Evolutionary conservation across 257 asterid genomes (phyloP).

Genomic region (Solanum gandarillasii): DNA sequence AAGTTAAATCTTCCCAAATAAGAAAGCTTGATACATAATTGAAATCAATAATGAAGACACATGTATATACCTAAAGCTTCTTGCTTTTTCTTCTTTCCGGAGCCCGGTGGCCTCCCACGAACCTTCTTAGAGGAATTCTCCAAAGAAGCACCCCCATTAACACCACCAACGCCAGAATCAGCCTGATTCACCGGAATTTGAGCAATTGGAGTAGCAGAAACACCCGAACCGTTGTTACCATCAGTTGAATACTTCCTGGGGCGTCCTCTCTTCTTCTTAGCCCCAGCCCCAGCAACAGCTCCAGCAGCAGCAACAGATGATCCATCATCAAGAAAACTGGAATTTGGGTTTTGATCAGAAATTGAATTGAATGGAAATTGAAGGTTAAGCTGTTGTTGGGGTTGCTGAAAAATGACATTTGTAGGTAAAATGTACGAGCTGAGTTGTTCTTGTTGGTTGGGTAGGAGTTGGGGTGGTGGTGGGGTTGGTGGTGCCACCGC

Average conservation of each 20-base stretch:
- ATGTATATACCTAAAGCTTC: constrained; percentile 22
- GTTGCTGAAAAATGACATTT: background rate
- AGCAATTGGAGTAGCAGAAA: constrained; percentile 40
- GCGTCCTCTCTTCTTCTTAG: constrained; percentile 52
- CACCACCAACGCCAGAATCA: constrained; percentile 20
- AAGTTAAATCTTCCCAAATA: background rate
- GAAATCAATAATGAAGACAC: background rate
- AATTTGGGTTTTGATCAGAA: background rate
- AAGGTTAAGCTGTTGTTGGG: constrained; percentile 25
- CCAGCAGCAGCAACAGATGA: constrained; percentile 13
- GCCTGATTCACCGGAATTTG: constrained; percentile 23
- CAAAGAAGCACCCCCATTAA: constrained; percentile 11
- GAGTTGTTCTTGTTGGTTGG: background rate
- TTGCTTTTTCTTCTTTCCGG: constrained; percentile 23
- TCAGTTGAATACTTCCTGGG: constrained; percentile 52
- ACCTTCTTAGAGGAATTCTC: constrained; percentile 22
- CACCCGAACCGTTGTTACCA: constrained; percentile 44
- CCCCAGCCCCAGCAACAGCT: background rate
- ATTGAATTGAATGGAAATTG: constrained; percentile 31
- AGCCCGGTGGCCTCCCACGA: constrained; percentile 42
- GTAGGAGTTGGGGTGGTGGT: constrained; percentile 30
- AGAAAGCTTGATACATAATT: background rate
- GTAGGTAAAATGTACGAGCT: background rate
- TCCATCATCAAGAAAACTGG: constrained; percentile 15
- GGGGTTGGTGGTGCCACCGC: constrained; percentile 17